A percentile compares a stretch with the other conserved stretches of the same genome.
phyloP scores from a whole-genome alignment of 441 rosid genomes.

The Gossypium schwendimanii region DNA sequence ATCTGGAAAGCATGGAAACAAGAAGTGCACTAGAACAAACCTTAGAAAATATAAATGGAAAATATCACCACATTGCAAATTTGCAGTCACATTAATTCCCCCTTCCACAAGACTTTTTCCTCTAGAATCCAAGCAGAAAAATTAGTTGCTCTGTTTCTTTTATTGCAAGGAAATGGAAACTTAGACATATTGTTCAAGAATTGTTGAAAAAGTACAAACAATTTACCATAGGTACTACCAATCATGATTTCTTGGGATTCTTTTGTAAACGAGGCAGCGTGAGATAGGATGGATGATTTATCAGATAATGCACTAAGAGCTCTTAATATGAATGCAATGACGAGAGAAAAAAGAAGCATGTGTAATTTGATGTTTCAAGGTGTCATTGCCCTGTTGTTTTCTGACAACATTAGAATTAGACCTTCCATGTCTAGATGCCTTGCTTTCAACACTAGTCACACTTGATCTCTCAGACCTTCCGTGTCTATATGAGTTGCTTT shows the following conservation, averaged over 20 bases:
- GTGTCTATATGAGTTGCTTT: not conserved
- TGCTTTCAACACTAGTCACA: conserved; percentile 25
- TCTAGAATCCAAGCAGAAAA: conserved; percentile 67
- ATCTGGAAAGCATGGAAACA: conserved; percentile 57
- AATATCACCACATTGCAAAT: conserved; percentile 89
- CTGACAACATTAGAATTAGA: conserved; percentile 32
- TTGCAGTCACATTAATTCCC: conserved; percentile 46
- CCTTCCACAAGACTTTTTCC: conserved; percentile 51
- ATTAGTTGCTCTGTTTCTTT: conserved; percentile 47
- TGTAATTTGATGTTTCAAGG: no score
- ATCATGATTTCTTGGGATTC: no score
- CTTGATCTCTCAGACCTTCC: not conserved
- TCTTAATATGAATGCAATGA: no score
- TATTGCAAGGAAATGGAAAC: no score
- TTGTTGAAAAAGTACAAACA: no score
- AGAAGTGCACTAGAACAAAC: conserved; percentile 57
- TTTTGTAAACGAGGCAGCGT: no score
- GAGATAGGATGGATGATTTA: no score
- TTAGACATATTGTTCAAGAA: no score
- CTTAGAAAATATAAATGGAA: conserved; percentile 55
- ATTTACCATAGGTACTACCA: no score
- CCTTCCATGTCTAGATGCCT: conserved; percentile 38
- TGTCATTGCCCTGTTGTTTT: conserved; percentile 41
- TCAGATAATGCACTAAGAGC: no score
- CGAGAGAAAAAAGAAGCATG: no score